A percentile compares a stretch with the other conserved stretches of the same genome.
These are phyloP conservation scores for Abelmoschus esculentus DNA, from an alignment of 345 rosid species.

Conservation along the genomic window DNA sequence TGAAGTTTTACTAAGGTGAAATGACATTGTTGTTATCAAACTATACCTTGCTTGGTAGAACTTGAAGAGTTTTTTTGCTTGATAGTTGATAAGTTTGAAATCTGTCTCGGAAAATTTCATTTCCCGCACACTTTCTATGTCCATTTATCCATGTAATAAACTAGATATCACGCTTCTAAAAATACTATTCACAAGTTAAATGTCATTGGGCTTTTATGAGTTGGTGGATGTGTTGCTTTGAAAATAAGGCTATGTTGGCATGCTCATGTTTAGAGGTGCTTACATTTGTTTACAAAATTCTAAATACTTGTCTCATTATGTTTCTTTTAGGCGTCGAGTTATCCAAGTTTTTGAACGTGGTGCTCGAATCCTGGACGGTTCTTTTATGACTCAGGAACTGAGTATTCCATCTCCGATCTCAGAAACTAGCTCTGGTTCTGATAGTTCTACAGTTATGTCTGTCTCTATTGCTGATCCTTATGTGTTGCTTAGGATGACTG, in stretches of 20 bases:
- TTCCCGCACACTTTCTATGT: background rate
- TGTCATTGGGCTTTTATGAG: background rate
- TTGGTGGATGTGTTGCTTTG: background rate
- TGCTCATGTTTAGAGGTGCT: background rate
- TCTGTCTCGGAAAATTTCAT: background rate
- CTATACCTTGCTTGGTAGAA: background rate
- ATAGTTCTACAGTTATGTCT: constrained; percentile 53
- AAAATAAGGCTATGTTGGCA: background rate
- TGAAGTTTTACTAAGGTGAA: background rate
- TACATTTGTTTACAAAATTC: background rate
- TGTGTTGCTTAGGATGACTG: constrained; percentile 78
- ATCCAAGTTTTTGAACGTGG: constrained; percentile 88
- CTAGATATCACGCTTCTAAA: background rate
- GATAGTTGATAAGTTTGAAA: background rate
- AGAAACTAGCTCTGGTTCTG: constrained; percentile 64
- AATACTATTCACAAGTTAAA: background rate
- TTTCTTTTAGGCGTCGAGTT: constrained; percentile 73
- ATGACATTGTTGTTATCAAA: background rate
- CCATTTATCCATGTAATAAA: background rate
- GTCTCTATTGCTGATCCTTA: constrained; percentile 96
- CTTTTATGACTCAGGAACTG: constrained; percentile 91
- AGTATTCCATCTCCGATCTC: constrained; percentile 62
- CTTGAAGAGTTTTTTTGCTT: background rate
- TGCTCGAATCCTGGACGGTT: constrained; percentile 91
- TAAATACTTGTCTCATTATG: constrained; percentile 3